Conservation (phyloP, 306 rosid species). For the Cucurbita moschata region DNA sequence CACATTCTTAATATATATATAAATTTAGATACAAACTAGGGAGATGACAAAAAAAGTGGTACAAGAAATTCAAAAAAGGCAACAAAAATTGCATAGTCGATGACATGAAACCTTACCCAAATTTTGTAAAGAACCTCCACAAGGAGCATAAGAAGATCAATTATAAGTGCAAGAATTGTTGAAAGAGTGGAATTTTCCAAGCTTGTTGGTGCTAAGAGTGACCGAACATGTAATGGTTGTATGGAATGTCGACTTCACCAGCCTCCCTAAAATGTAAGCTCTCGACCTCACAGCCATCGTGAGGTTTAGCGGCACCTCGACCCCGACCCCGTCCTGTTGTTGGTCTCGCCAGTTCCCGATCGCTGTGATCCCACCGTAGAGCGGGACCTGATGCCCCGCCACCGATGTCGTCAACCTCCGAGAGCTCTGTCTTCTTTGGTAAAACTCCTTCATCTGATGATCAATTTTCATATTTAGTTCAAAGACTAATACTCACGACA, state of each 20-base stretch:
- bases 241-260: constrained; percentile 72
- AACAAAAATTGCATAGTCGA: neutral
- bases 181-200: constrained; percentile 49
- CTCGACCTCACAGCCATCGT: constrained; percentile 69
- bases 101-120: neutral
- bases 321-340: neutral
- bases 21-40: neutral
- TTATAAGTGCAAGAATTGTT: constrained; percentile 41
- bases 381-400: constrained; percentile 51
- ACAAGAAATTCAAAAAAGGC: neutral
- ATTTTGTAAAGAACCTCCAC: neutral
- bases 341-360: constrained; percentile 17
- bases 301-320: constrained; percentile 52
- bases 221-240: constrained; percentile 45
- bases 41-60: neutral
- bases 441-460: constrained; percentile 46
- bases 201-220: constrained; percentile 41
- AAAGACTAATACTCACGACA: neutral
- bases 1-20: neutral
- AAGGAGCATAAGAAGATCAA: constrained; percentile 7
- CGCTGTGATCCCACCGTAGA: constrained; percentile 58
- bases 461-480: neutral
- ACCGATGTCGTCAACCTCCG: constrained; percentile 33
- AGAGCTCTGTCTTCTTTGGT: constrained; percentile 42
- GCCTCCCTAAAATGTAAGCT: constrained; percentile 60